Base-by-base conservation (phyloP, 1,139 yeast species). In the Tardiomyces depauwii region DNA sequence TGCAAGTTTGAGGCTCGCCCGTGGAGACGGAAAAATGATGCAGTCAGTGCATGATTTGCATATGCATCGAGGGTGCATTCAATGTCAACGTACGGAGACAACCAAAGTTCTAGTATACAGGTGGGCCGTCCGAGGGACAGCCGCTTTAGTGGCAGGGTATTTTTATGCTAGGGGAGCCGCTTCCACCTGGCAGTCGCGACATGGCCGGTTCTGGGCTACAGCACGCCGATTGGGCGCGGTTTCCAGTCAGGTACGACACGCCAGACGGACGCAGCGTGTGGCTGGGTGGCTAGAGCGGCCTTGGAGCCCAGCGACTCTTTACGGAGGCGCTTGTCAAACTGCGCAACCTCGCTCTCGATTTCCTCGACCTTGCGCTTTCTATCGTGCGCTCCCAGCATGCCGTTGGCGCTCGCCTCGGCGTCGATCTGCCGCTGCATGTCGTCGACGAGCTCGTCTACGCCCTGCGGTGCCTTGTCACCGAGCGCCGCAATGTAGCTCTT, bases 161-260 rank as follows among this genome's bases (percentile, higher is more conserved):
- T n/a, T n/a, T n/a, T n/a, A n/a, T n/a, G n/a, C n/a, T n/a, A n/a
- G n/a, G n/a, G n/a, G n/a, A n/a, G n/a, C n/a, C n/a, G n/a, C n/a
- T n/a, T n/a, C n/a, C n/a, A n/a, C n/a, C n/a, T n/a, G n/a, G n/a
- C n/a, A n/a, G n/a, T n/a, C n/a, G n/a, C n/a, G n/a, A n/a, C n/a
- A n/a, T n/a, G n/a, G n/a, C n/a, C n/a, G n/a, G n/a, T n/a, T n/a
- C n/a, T n/a, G 7, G 25, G 4, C 25, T 21, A 40, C 10, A 23
- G 3, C 3, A 40, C 40, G 13, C 46, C 44, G 14, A 44, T 23
- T 5, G 46, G 46, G 7, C 42, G 12, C 10, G 45, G 39, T 7
- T 18, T 14, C 45, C 45, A 43, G 21, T 33, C 41, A 11, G n/a
- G 18, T 7, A 43, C 45, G 4, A 16, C 2, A 2, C 13, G 19